Evolutionary conservation across 2,329 filamentous ascomycete genomes (phyloP).

Genomic region (Fusarium cyanostomum): DNA sequence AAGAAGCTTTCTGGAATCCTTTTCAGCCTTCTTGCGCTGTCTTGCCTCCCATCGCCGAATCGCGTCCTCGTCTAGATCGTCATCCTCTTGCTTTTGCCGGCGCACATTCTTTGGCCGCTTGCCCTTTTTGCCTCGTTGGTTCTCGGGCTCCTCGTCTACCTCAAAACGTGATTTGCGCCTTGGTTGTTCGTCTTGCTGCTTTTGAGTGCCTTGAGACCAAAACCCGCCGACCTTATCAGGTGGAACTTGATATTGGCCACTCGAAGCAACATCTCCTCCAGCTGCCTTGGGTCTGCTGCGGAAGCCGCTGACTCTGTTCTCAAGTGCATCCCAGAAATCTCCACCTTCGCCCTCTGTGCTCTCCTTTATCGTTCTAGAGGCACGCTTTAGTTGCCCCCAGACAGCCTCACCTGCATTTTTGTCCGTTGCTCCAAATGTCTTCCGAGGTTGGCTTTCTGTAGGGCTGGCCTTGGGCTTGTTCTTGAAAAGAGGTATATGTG

Average conservation of each 20-base stretch:
- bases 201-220: conserved; percentile 4
- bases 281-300: conserved; percentile 16
- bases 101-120: conserved; percentile 42
- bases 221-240: background rate
- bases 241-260: conserved; percentile 1
- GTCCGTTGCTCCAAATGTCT: background rate
- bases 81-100: conserved; percentile 40
- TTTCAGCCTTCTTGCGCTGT: conserved; percentile 55
- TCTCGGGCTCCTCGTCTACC: conserved; percentile 34
- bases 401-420: conserved; percentile 10
- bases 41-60: conserved; percentile 50
- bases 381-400: conserved; percentile 42
- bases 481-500: conserved; percentile 19
- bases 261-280: background rate
- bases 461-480: background rate
- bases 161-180: conserved; percentile 47
- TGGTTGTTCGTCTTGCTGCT: conserved; percentile 27
- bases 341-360: background rate
- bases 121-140: conserved; percentile 36
- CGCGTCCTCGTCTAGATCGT: conserved; percentile 53
- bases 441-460: background rate
- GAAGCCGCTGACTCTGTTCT: conserved; percentile 35
- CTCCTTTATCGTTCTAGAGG: conserved; percentile 11
- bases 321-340: conserved; percentile 40
- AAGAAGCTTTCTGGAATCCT: conserved; percentile 51